These are phyloP conservation scores for Daedaleopsis sinensis DNA, from an alignment of 768 basidiomycete species.

Conservation along the genomic window DNA sequence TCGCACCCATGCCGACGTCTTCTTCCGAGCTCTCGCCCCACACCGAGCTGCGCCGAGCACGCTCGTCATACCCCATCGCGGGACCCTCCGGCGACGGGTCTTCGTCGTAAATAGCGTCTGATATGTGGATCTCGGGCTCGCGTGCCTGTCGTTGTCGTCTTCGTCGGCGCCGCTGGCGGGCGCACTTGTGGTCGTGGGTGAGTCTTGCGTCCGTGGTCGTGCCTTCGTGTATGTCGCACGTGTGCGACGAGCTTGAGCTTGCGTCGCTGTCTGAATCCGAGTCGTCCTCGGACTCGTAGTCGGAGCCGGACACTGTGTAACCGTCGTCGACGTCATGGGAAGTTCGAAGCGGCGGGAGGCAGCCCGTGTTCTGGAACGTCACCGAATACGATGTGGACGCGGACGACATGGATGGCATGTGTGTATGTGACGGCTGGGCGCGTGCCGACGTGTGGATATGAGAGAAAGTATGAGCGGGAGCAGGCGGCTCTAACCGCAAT, in stretches of 20 bases:
- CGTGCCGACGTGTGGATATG: conserved; percentile 10
- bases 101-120: conserved; percentile 48
- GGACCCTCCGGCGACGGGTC: conserved; percentile 48
- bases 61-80: conserved; percentile 38
- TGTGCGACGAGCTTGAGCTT: conserved; percentile 10
- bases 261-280: conserved; percentile 3
- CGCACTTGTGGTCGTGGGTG: not conserved
- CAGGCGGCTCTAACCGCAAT: conserved; percentile 9
- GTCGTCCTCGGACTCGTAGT: conserved; percentile 19
- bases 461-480: conserved; percentile 4
- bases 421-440: not conserved
- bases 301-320: conserved; percentile 9
- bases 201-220: not conserved
- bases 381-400: conserved; percentile 4
- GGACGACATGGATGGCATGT: conserved; percentile 7
- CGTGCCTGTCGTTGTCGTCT: not conserved
- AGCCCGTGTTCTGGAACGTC: not conserved
- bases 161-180: conserved; percentile 26
- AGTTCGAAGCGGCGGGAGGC: conserved; percentile 1
- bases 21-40: conserved; percentile 29
- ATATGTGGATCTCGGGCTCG: conserved; percentile 33
- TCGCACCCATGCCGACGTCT: conserved; percentile 30
- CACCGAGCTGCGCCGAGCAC: conserved; percentile 18
- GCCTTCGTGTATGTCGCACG: conserved; percentile 3
- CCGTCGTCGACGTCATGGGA: conserved; percentile 16